Evolutionary conservation across 495 filamentous ascomycete species (phyloP).

Genomic region (Xylaria scruposa): DNA sequence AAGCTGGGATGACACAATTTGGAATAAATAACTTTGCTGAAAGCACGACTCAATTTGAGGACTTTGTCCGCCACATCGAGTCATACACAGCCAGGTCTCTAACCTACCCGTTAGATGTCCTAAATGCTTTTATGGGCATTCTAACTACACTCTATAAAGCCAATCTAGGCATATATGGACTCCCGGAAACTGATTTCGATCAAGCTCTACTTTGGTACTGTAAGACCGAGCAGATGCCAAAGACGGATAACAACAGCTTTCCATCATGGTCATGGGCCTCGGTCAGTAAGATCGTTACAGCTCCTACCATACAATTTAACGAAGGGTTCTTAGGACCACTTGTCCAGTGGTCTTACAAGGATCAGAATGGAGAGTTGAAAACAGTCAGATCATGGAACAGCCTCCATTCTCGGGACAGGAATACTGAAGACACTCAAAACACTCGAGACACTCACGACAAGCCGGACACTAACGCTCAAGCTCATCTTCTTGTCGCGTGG

Average conservation of each 20-base stretch:
- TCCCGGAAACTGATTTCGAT: conserved; percentile 8
- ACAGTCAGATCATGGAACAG: not conserved
- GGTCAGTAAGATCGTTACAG: not conserved
- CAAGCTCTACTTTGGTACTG: conserved; percentile 7
- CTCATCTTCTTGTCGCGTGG: conserved; percentile 6
- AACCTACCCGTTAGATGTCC: not conserved
- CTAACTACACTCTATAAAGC: not conserved
- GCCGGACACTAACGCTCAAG: not conserved
- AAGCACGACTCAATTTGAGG: not conserved
- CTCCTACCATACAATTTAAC: too few species aligned
- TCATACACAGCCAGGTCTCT: conserved; percentile 6
- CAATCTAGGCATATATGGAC: conserved; percentile 7
- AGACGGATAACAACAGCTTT: not conserved
- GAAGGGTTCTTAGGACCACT: conserved; percentile 4
- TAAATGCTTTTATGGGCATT: conserved; percentile 12
- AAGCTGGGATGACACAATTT: not conserved
- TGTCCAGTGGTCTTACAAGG: conserved; percentile 8
- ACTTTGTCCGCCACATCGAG: conserved; percentile 7
- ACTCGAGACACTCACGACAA: too few species aligned
- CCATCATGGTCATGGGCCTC: conserved; percentile 13
- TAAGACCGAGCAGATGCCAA: not conserved
- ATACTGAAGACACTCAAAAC: too few species aligned
- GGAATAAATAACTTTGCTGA: not conserved
- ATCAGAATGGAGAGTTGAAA: conserved; percentile 3
- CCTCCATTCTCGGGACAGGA: too few species aligned